Evolutionary conservation across 352 stramenopile species (phyloP), one percentile per base, ranked within the genome.

Genomic region (Pythium diclinum): DNA sequence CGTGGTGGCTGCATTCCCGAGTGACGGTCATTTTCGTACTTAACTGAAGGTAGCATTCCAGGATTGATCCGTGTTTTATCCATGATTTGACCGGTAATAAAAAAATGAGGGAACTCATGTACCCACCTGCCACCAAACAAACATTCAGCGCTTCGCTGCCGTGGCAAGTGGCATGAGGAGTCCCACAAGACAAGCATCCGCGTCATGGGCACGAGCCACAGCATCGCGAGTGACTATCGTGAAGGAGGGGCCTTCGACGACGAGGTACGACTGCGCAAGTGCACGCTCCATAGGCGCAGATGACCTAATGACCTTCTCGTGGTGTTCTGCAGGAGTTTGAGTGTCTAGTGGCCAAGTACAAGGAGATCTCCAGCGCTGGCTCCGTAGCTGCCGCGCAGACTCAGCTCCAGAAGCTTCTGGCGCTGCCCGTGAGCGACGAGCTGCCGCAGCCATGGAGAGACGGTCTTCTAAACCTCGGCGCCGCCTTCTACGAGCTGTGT

Each of bases 241-340:
- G 91, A 91, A 28, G 25, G 25, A 70, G 85, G 85, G 1, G 83
- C 83, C 1, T 94, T 94, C 61, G 92, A 83, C 59, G 85, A 94
- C 58, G 68, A 85, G 53, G 85, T 91, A 61, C 44, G 21, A 2
- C 25, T 40, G 8, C 55, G 25, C 42, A 7, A 28, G 25, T 28
- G 1, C 25, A 28, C 25, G 25, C 25, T 28, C 25, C 25, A 28
- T 28, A 28, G 25, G 25, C 25, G 25, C 25, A 28, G 25, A 28
- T 28, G 25, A 28, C 3, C 25, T 28, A 28, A 33, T 3, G 3
- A 28, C 25, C 1, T 3, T 3, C 28, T 30, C 19, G 13, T 28
- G 9, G 34, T 21, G n/a, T n/a, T 44, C 10, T 32, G 8, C 56
- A 94, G 85, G 83, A 92, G 53, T 92, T 85, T 58, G 77, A 88